Conservation (phyloP, 2,329 filamentous ascomycete genomes). For the Xylaria polymorpha region DNA sequence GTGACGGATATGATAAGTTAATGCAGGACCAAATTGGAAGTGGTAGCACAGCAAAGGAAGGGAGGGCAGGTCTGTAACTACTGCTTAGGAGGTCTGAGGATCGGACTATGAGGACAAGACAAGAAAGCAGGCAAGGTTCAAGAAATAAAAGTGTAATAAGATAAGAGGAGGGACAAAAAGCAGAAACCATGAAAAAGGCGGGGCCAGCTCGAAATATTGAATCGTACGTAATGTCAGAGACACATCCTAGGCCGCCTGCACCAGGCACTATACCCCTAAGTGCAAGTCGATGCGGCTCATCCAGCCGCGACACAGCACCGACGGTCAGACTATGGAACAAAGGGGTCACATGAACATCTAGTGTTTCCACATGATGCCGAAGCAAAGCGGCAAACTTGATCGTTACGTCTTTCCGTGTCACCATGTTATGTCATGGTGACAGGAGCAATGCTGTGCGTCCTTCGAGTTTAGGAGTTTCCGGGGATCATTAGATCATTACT, state of each 20-base stretch:
- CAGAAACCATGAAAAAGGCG: constrained; percentile 41
- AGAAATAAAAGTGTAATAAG: constrained; percentile 12
- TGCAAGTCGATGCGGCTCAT: constrained; percentile 63
- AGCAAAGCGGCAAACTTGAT: constrained; percentile 45
- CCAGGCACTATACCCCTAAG: constrained; percentile 65
- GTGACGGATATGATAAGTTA: constrained; percentile 10
- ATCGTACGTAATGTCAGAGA: constrained; percentile 49
- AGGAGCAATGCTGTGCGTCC: constrained; percentile 8
- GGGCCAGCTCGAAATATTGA: constrained; percentile 43
- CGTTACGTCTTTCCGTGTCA: constrained; percentile 1
- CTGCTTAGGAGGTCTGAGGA: neutral
- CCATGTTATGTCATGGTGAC: constrained; percentile 9
- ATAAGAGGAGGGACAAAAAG: constrained; percentile 29
- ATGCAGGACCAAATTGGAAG: constrained; percentile 3
- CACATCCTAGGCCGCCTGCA: constrained; percentile 34
- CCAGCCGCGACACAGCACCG: constrained; percentile 46
- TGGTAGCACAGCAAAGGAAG: constrained; percentile 23
- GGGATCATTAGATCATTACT: too few relatives aligned
- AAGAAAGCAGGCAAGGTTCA: constrained; percentile 20
- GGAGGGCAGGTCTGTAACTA: constrained; percentile 14
- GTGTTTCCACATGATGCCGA: constrained; percentile 44
- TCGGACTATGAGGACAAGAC: too few relatives aligned
- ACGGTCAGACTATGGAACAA: constrained; percentile 33
- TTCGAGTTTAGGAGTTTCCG: constrained; percentile 15
- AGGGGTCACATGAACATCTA: constrained; percentile 46